Evolutionary conservation across 495 filamentous ascomycete species (phyloP).

Genomic region (Cryomyces minteri): DNA sequence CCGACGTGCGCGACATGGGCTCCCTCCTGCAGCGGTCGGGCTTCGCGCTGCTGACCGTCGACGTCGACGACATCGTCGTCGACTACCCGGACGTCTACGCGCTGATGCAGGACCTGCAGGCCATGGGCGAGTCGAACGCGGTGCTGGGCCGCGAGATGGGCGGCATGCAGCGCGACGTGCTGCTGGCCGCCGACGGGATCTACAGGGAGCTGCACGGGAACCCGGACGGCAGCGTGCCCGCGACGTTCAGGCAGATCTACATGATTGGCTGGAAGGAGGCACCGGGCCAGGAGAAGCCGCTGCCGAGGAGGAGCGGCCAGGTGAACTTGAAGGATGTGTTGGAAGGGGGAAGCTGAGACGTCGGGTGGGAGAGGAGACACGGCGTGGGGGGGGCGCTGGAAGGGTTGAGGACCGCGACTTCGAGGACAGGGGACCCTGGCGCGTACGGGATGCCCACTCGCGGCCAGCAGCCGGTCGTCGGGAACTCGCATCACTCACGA

Average conservation of each 20-base stretch:
- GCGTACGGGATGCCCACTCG: too few species aligned
- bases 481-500: too few species aligned
- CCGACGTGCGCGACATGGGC: slow-evolving; percentile 82
- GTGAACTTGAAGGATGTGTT: slow-evolving; percentile 11
- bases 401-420: too few species aligned
- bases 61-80: slow-evolving; percentile 92
- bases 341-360: slow-evolving; percentile 1
- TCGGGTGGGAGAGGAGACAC: background rate
- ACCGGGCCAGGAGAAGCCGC: slow-evolving; percentile 53
- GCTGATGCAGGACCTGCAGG: slow-evolving; percentile 81
- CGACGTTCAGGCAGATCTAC: slow-evolving; percentile 83
- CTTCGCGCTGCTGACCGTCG: slow-evolving; percentile 90
- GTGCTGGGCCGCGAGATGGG: slow-evolving; percentile 7
- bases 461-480: too few species aligned
- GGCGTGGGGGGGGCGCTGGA: too few species aligned
- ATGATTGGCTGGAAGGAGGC: slow-evolving; percentile 99
- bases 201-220: slow-evolving; percentile 71
- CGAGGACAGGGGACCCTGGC: too few species aligned
- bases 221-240: slow-evolving; percentile 54
- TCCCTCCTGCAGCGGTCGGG: slow-evolving; percentile 72
- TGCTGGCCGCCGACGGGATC: slow-evolving; percentile 76
- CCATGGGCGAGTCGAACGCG: slow-evolving; percentile 32
- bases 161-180: slow-evolving; percentile 62
- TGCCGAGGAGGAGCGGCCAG: slow-evolving; percentile 47
- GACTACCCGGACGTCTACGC: slow-evolving; percentile 88